Conservation (phyloP, 2,329 filamentous ascomycete genomes). For the Stenocarpella maydis region DNA sequence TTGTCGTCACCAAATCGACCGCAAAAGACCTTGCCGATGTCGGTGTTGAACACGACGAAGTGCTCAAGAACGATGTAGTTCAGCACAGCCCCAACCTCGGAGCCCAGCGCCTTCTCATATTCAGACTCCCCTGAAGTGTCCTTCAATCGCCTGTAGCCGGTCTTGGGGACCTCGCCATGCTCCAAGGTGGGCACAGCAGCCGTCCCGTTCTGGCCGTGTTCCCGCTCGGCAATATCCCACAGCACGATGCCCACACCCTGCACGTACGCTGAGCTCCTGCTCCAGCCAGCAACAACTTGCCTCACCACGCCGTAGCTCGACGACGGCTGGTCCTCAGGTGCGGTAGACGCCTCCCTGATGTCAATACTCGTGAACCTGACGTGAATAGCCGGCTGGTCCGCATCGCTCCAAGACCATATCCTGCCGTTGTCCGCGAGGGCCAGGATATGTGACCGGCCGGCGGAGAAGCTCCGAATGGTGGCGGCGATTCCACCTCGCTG, state of each 20-base stretch:
- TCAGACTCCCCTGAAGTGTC: background rate
- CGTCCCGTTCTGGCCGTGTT: background rate
- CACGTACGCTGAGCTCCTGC: constrained; percentile 4
- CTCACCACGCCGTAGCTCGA: background rate
- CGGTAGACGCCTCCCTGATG: background rate
- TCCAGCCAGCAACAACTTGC: background rate
- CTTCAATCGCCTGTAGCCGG: background rate
- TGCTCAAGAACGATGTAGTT: constrained; percentile 8
- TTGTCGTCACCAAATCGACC: background rate
- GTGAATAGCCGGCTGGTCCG: background rate
- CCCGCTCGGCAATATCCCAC: background rate
- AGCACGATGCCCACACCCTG: constrained; percentile 8
- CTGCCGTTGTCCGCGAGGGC: constrained; percentile 7
- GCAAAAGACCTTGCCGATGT: constrained; percentile 5
- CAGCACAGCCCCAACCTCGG: background rate
- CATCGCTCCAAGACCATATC: constrained; percentile 8
- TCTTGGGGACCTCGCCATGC: background rate
- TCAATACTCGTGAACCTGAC: background rate
- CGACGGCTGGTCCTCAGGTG: background rate
- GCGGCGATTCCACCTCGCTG: background rate
- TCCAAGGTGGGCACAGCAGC: background rate
- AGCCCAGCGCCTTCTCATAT: background rate
- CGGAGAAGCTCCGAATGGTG: background rate
- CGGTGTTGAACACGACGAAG: constrained; percentile 1
- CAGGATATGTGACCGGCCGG: background rate